phyloP scores from a whole-genome alignment of 225 moss, liverwort and hornwort species.

The Sphagnum contortum region DNA sequence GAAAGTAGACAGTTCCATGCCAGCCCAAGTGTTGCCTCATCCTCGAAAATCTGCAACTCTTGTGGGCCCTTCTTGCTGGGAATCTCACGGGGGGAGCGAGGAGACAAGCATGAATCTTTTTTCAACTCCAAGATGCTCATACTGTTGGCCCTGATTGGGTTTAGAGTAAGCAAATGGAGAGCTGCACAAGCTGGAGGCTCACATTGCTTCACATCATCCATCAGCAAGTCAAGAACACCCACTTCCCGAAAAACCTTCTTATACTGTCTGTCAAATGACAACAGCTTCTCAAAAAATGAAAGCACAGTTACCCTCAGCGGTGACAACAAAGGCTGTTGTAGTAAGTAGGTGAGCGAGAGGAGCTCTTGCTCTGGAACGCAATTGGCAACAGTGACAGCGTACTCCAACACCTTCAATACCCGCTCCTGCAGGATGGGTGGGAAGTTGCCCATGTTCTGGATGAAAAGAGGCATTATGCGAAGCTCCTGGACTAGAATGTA shows the following conservation, averaged over 20 bases:
- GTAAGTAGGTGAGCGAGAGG: slow-evolving; percentile 84
- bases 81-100: slow-evolving; percentile 4
- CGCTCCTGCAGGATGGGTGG: slow-evolving; percentile 80
- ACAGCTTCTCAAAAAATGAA: slow-evolving; percentile 82
- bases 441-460: slow-evolving; percentile 84
- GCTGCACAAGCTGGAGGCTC: slow-evolving; percentile 37
- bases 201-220: slow-evolving; percentile 83
- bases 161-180: slow-evolving; percentile 15
- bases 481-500: slow-evolving; percentile 85
- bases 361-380: slow-evolving; percentile 91
- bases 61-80: not conserved
- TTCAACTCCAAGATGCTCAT: slow-evolving; percentile 36
- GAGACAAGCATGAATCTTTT: slow-evolving; percentile 12
- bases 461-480: slow-evolving; percentile 81
- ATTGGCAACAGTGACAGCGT: slow-evolving; percentile 83
- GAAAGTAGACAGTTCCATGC: slow-evolving; percentile 90
- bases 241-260: slow-evolving; percentile 92
- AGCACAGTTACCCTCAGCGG: slow-evolving; percentile 64
- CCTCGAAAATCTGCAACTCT: slow-evolving; percentile 58
- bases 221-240: slow-evolving; percentile 78
- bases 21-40: slow-evolving; percentile 49
- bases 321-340: slow-evolving; percentile 76
- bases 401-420: slow-evolving; percentile 91
- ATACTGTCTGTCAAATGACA: slow-evolving; percentile 93
- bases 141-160: slow-evolving; percentile 27